Evolutionary conservation across 805 yeast genomes (phyloP).

Genomic region (Debaryomyces tyrocola): DNA sequence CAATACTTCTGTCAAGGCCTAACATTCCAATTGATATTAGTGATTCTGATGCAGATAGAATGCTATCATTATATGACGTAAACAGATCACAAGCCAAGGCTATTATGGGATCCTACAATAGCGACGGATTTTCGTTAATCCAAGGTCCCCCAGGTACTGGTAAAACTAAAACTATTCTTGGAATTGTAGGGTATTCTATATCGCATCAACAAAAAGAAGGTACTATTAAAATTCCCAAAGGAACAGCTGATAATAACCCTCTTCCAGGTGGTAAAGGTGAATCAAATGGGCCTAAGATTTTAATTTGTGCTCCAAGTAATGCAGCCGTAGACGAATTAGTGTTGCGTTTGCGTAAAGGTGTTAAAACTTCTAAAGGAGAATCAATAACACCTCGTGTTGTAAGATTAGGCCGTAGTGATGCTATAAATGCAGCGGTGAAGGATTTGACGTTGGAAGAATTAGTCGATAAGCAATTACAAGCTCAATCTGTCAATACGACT

Average conservation of each 20-base stretch:
- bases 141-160: conserved; percentile 99
- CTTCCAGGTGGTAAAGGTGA: conserved; percentile 1
- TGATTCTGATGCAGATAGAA: conserved; percentile 34
- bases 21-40: conserved; percentile 36
- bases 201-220: conserved; percentile 29
- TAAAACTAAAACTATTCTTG: conserved; percentile 94
- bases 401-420: conserved; percentile 88
- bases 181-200: conserved; percentile 78
- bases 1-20: conserved; percentile 69
- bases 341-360: conserved; percentile 74
- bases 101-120: conserved; percentile 65
- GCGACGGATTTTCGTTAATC: conserved; percentile 81
- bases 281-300: conserved; percentile 48
- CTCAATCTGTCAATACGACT: conserved; percentile 32
- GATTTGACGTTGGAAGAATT: conserved; percentile 84
- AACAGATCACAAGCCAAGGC: conserved; percentile 93
- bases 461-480: conserved; percentile 61
- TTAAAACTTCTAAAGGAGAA: conserved; percentile 54
- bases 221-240: conserved; percentile 19
- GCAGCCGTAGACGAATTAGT: conserved; percentile 98
- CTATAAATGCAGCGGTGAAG: conserved; percentile 75
- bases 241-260: conserved; percentile 1
- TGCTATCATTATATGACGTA: conserved; percentile 55
- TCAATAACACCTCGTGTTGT: conserved; percentile 66
- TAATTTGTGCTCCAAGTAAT: conserved; percentile 97